Percentiles rank a stretch among this genome's conserved stretches.
Evolutionary conservation across 352 stramenopile genomes (phyloP).

Genomic region (Globisporangium splendens): DNA sequence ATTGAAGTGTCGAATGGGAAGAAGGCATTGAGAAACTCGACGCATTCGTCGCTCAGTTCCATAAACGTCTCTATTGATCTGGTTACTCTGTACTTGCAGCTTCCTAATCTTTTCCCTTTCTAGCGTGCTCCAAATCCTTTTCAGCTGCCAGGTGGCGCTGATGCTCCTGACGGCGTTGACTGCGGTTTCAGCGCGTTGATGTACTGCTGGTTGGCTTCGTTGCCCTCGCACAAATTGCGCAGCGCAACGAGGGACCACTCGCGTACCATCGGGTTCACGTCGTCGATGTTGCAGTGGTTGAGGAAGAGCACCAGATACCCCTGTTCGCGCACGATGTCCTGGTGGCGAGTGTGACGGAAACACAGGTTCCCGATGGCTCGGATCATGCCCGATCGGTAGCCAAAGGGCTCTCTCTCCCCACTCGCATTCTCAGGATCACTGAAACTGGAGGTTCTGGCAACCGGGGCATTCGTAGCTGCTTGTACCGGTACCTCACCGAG

Average conservation of each 20-base stretch:
- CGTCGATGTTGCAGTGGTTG: conserved; percentile 89
- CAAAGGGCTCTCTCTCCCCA: conserved; percentile 35
- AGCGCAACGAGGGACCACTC: conserved; percentile 89
- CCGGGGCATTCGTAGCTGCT: too few relatives aligned
- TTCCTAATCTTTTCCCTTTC: too few relatives aligned
- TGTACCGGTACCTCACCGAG: conserved; percentile 5
- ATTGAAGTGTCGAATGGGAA: conserved; percentile 1
- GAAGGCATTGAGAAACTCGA: not conserved
- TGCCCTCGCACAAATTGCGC: conserved; percentile 86
- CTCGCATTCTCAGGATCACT: not conserved
- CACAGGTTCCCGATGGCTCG: conserved; percentile 81
- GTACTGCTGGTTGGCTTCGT: conserved; percentile 66
- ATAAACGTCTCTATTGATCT: too few relatives aligned
- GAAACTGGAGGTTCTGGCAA: too few relatives aligned
- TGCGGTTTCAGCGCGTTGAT: conserved; percentile 68
- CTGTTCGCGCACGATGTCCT: conserved; percentile 76
- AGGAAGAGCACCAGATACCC: conserved; percentile 80
- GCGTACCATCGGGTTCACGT: conserved; percentile 81
- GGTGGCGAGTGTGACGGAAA: conserved; percentile 57
- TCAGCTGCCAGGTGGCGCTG: not conserved
- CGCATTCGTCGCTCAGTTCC: not conserved
- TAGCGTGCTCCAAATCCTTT: not conserved
- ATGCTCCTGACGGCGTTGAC: conserved; percentile 25
- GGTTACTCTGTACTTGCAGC: too few relatives aligned
- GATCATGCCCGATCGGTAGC: conserved; percentile 77